Percentiles rank a stretch among this genome's conserved stretches.
These are phyloP conservation scores for Cylindrotheca closterium DNA, from an alignment of 108 stramenopile species.

Conservation along the genomic window DNA sequence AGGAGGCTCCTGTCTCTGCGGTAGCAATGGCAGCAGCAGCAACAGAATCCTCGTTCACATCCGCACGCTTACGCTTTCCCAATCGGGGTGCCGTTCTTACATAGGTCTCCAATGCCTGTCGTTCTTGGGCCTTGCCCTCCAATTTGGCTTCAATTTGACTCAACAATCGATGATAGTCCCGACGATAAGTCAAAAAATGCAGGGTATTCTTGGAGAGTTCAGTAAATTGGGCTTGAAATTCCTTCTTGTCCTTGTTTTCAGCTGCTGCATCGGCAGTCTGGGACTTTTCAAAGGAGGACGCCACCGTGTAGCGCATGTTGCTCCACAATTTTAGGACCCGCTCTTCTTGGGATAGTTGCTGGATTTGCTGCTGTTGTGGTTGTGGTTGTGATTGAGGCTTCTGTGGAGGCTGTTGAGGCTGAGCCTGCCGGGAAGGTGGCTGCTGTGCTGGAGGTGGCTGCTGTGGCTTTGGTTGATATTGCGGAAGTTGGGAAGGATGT, in stretches of 20 bases:
- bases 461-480: too few species aligned
- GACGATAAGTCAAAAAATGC: constrained; percentile 25
- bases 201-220: constrained; percentile 38
- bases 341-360: not conserved
- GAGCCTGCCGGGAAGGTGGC: too few species aligned
- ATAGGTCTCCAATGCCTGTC: constrained; percentile 42
- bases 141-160: constrained; percentile 45
- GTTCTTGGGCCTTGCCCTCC: constrained; percentile 47
- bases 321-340: not conserved
- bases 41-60: too few species aligned
- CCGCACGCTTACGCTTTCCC: constrained; percentile 31
- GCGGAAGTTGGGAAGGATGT: too few species aligned
- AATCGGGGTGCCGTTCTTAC: constrained; percentile 32
- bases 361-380: not conserved
- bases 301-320: not conserved
- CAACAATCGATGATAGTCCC: constrained; percentile 38
- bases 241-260: not conserved
- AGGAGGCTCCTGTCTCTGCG: not conserved
- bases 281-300: not conserved
- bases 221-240: constrained; percentile 12
- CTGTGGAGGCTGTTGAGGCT: too few species aligned
- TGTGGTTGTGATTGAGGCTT: too few species aligned
- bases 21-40: not conserved
- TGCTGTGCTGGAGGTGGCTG: too few species aligned
- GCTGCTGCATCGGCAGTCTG: not conserved